A percentile compares a stretch with the other conserved stretches of the same genome.
These are phyloP conservation scores for Arctostaphylos glauca DNA, from an alignment of 148 eudicot species.

Conservation along the genomic window DNA sequence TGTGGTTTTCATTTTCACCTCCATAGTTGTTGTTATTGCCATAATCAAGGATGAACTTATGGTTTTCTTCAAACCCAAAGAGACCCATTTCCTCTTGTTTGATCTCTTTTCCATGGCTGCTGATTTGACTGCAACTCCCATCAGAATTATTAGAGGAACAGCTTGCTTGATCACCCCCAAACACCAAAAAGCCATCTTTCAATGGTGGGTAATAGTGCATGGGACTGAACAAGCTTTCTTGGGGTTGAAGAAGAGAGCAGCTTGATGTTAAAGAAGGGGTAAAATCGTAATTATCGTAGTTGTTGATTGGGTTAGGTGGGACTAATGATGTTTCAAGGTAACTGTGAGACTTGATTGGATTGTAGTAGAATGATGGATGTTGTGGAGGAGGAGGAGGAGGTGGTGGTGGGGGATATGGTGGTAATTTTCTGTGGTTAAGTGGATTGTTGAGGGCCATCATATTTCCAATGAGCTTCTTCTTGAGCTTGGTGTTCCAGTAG, in stretches of 20 bases:
- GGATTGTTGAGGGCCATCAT: not conserved
- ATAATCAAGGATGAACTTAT: not conserved
- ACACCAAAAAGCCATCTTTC: slow-evolving; percentile 1
- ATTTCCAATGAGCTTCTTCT: slow-evolving; percentile 31
- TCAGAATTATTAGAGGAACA: slow-evolving; percentile 6
- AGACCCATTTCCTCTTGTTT: not conserved
- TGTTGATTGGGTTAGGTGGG: slow-evolving; percentile 17
- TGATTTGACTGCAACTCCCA: slow-evolving; percentile 1
- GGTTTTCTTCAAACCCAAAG: not conserved
- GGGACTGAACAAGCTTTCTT: not conserved
- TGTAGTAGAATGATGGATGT: not conserved
- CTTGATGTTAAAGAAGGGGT: not conserved
- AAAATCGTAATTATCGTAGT: not conserved
- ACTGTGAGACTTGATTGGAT: slow-evolving; percentile 14
- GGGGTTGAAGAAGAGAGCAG: not conserved
- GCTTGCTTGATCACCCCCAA: slow-evolving; percentile 4
- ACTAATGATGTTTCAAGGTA: slow-evolving; percentile 2
- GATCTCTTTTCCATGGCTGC: slow-evolving; percentile 6
- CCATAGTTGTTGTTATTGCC: slow-evolving; percentile 1
- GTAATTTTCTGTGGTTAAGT: slow-evolving; percentile 14
- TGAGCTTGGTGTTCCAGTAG: slow-evolving; percentile 55
- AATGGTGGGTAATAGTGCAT: slow-evolving; percentile 3
- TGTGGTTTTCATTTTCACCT: not conserved
- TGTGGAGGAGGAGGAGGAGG: slow-evolving; percentile 3
- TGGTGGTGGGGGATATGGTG: not conserved